A percentile compares a stretch with the other conserved stretches of the same genome.
Evolutionary conservation across 2,329 filamentous ascomycete species (phyloP).

Genomic region (Domatiomyces catenatus): DNA sequence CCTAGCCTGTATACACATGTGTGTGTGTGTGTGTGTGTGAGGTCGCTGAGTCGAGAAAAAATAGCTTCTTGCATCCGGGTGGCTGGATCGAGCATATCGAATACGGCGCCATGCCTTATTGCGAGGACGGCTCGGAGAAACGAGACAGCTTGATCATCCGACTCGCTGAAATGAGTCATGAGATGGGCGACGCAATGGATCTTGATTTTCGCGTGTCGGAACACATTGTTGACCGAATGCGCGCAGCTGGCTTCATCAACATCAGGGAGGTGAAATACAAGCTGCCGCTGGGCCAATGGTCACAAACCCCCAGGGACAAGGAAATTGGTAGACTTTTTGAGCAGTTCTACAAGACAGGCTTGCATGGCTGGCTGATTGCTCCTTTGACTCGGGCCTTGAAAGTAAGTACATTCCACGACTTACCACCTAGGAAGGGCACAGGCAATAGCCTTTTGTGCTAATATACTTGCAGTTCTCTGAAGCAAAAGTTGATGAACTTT

Average conservation of each 20-base stretch:
- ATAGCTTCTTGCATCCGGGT: conserved; percentile 21
- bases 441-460: neutral
- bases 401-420: conserved; percentile 10
- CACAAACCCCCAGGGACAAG: conserved; percentile 23
- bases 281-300: conserved; percentile 30
- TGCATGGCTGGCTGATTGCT: conserved; percentile 19
- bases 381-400: conserved; percentile 16
- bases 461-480: conserved; percentile 16
- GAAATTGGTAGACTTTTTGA: conserved; percentile 23
- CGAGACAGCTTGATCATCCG: conserved; percentile 13
- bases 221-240: conserved; percentile 19
- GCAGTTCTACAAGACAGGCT: conserved; percentile 18
- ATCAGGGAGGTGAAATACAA: conserved; percentile 28
- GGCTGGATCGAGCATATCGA: conserved; percentile 25
- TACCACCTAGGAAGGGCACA: too few species aligned
- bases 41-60: conserved; percentile 15
- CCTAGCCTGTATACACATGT: too few species aligned
- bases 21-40: too few species aligned
- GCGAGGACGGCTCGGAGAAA: conserved; percentile 16
- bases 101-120: conserved; percentile 11
- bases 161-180: conserved; percentile 10
- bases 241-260: conserved; percentile 29
- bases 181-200: conserved; percentile 13
- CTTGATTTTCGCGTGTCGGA: conserved; percentile 17
- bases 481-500: conserved; percentile 17